phyloP scores from a whole-genome alignment of 2,329 filamentous ascomycete genomes.

The Nigrospora osmanthi region DNA sequence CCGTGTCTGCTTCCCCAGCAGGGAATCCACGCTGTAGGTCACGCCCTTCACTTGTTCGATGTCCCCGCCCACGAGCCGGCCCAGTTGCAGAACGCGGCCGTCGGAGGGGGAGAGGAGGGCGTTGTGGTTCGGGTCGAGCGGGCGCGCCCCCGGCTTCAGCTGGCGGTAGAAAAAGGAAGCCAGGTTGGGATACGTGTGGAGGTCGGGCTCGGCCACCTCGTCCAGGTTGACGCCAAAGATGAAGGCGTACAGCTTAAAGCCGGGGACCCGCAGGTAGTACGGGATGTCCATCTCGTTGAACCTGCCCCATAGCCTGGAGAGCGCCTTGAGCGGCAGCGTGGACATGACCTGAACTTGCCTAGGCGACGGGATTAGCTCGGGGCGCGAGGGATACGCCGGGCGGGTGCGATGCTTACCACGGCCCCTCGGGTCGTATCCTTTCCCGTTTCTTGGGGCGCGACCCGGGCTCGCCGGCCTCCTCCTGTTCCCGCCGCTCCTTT shows the following conservation, averaged over 20 bases:
- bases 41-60: conserved; percentile 99
- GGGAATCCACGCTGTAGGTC: conserved; percentile 91
- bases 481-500: conserved; percentile 41
- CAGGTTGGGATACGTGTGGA: conserved; percentile 85
- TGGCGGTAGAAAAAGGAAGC: conserved; percentile 96
- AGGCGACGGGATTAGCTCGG: conserved; percentile 4
- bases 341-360: conserved; percentile 91
- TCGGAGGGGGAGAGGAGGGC: conserved; percentile 84
- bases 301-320: conserved; percentile 80
- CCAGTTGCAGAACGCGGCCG: conserved; percentile 85
- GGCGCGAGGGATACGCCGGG: background rate
- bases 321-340: conserved; percentile 80
- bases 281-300: conserved; percentile 89
- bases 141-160: conserved; percentile 80
- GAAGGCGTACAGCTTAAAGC: conserved; percentile 86
- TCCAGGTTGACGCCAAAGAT: conserved; percentile 86
- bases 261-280: conserved; percentile 78
- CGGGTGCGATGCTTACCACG: conserved; percentile 50
- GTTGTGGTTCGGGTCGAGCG: conserved; percentile 72
- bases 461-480: conserved; percentile 31
- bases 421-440: conserved; percentile 71
- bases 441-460: conserved; percentile 41
- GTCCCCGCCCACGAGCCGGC: conserved; percentile 83
- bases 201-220: conserved; percentile 81
- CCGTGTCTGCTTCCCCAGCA: conserved; percentile 64